Evolutionary conservation across 352 stramenopile genomes (phyloP).

Genomic region (Poterioochromonas sp.): DNA sequence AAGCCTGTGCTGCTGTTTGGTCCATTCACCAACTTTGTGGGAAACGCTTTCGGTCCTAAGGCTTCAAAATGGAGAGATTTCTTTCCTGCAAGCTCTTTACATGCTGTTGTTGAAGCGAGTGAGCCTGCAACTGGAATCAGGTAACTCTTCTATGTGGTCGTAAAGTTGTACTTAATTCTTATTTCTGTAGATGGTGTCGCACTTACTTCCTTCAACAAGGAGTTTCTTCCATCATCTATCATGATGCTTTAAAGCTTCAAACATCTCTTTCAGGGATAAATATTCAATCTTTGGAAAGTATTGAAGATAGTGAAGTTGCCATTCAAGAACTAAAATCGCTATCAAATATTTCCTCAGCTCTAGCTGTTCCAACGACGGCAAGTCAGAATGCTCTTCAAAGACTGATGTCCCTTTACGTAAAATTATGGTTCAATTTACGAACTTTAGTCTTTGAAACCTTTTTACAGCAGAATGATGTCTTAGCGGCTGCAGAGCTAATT

Average conservation of each 20-base stretch:
- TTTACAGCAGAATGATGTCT: background rate
- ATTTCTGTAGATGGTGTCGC: constrained; percentile 9
- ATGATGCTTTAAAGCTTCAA: background rate
- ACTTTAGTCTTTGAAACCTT: background rate
- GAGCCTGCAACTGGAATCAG: constrained; percentile 28
- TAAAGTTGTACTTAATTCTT: background rate
- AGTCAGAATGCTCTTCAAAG: background rate
- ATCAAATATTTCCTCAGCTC: background rate
- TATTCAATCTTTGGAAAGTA: background rate
- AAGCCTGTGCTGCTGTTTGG: constrained; percentile 18
- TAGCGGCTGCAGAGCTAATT: background rate
- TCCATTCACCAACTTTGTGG: background rate
- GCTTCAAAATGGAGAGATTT: background rate
- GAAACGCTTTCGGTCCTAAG: too few species aligned
- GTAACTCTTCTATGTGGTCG: background rate
- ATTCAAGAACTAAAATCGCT: background rate
- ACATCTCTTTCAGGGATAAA: background rate
- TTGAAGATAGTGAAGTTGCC: background rate
- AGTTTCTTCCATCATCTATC: background rate
- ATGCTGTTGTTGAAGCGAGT: constrained; percentile 9
- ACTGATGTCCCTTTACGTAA: constrained; percentile 16
- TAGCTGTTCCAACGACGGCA: background rate
- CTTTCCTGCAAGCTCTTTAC: background rate
- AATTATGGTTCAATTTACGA: constrained; percentile 10
- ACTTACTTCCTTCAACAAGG: constrained; percentile 29